A percentile compares a stretch with the other conserved stretches of the same genome.
These are phyloP conservation scores for Strobilomyces confusus DNA, from an alignment of 768 basidiomycete genomes.

Conservation along the genomic window DNA sequence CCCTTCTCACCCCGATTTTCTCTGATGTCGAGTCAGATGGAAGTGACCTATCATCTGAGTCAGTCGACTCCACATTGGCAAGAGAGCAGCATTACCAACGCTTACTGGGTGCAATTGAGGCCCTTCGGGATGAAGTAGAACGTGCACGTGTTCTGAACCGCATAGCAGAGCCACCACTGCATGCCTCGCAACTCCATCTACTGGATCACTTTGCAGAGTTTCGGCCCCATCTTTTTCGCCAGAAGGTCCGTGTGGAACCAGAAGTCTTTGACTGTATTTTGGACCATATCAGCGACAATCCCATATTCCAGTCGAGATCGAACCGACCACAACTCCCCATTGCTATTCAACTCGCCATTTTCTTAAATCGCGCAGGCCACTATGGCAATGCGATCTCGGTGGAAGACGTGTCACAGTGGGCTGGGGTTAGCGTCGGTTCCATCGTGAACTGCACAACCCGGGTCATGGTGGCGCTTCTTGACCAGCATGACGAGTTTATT, in stretches of 20 bases:
- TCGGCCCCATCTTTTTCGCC: background rate
- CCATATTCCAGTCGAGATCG: background rate
- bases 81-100: background rate
- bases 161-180: background rate
- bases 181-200: background rate
- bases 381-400: background rate
- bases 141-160: background rate
- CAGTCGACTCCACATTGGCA: background rate
- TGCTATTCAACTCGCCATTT: background rate
- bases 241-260: background rate
- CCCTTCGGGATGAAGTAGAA: background rate
- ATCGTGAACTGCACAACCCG: background rate
- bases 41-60: too few relatives aligned
- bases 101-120: background rate
- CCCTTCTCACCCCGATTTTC: too few relatives aligned
- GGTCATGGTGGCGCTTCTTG: background rate
- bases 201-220: background rate
- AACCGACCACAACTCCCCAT: background rate
- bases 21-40: too few relatives aligned
- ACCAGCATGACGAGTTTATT: background rate
- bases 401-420: background rate
- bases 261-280: background rate
- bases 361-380: background rate
- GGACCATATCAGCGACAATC: background rate
- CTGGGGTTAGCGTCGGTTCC: background rate